Evolutionary conservation across 1,284 basidiomycete species (phyloP), one percentile per base, ranked within the genome.

Genomic region (Apiotrichum sp.): DNA sequence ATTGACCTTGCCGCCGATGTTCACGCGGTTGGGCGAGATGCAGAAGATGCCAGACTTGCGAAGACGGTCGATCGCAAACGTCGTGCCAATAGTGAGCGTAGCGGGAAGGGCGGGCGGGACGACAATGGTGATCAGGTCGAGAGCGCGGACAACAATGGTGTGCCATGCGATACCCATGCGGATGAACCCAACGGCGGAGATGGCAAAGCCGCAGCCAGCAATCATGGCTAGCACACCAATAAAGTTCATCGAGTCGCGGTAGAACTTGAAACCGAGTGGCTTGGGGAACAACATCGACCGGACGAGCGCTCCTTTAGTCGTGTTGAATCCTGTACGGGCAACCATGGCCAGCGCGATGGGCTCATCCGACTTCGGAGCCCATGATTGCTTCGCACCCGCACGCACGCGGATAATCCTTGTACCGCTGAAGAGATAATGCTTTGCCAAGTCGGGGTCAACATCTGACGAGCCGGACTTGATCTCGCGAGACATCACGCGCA

Each of bases 251-350:
- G 95, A 98, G 77, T 99, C 96, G 35, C 92, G 86, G 76, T 97
- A 96, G 74, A 96, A 96, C 74, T 95, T 93, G 82, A 91, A 93
- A 0, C 93, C 95, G 68, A 98, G 93, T 0, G 95, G 93, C 72
- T 97, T 98, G 0, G 96, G 96, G 79, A 96, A 99, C 14, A 99
- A 80, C 96, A 99, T 99, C 0, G 93, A 96, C 31, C 96, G 83
- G 7, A 98, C 85, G 22, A 99, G 80, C 0, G 95, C 89, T 35
- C 96, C 96, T 77, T 98, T 98, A 10, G 96, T 98, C 3, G 96
- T 99, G 72, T 90, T 91, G 78, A 98, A 98, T 0, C 91, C 92
- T 50, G 92, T 97, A 43, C 93, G 81, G n/a, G 88, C 85, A 3
- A 98, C 92, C 73, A 98, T 78, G 1, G 86, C 96, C 57, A 93